Evolutionary conservation across 2,329 filamentous ascomycete genomes (phyloP).

Genomic region (Fusarium xyrophilum): DNA sequence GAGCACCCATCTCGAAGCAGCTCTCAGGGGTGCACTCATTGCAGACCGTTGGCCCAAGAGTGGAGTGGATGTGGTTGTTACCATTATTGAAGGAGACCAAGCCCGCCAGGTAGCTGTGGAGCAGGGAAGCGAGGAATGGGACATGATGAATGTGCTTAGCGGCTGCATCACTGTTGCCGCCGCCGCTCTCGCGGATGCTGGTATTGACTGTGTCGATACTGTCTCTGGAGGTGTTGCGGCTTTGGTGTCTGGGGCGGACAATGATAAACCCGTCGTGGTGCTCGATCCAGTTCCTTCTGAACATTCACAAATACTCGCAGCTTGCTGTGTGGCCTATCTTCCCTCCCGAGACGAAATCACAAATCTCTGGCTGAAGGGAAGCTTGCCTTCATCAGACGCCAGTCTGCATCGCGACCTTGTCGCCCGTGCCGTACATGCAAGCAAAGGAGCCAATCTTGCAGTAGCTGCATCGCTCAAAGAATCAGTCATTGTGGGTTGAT

Average conservation of each 20-base stretch:
- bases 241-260: constrained; percentile 59
- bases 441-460: constrained; percentile 47
- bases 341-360: constrained; percentile 89
- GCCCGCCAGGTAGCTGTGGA: constrained; percentile 62
- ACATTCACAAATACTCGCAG: constrained; percentile 77
- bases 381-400: constrained; percentile 52
- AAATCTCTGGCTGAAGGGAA: constrained; percentile 91
- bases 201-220: constrained; percentile 93
- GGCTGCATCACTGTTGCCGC: constrained; percentile 94
- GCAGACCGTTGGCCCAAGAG: constrained; percentile 98
- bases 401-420: constrained; percentile 47
- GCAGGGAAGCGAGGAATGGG: constrained; percentile 73
- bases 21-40: constrained; percentile 86
- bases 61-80: constrained; percentile 92
- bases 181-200: constrained; percentile 90
- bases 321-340: constrained; percentile 90
- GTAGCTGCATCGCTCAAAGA: constrained; percentile 48
- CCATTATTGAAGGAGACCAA: constrained; percentile 91
- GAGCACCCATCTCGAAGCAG: constrained; percentile 88
- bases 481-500: constrained; percentile 40
- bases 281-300: constrained; percentile 85
- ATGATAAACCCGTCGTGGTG: constrained; percentile 59
- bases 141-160: constrained; percentile 88
- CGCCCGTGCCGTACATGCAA: constrained; percentile 51
- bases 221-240: constrained; percentile 90